Base-by-base conservation (phyloP, 1,139 yeast species). In the Geotrichum reessii region DNA sequence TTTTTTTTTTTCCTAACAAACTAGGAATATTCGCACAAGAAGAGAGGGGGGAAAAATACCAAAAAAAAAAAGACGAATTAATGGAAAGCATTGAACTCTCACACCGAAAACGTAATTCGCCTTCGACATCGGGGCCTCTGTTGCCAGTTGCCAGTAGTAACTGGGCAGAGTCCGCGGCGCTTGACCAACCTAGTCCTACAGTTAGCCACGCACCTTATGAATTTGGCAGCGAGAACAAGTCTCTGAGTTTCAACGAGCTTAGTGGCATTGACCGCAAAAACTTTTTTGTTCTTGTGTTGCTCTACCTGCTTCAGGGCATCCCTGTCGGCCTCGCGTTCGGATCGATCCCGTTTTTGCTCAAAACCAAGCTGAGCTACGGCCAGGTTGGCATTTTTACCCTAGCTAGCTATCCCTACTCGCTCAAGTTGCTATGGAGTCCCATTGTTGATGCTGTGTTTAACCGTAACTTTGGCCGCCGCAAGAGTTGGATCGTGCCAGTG, bases 281-380 rank as follows among this genome's bases (percentile, higher is more conserved):
- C 58, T 93, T 93, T 69, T 74, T 80, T 49, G 78, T 92, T 17
- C 75, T 93, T 58, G 85, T 89, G 9, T 68, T 87, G 8, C 74
- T 93, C 31, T 93, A 93, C 68, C 75, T 91, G 52, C 78, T 92
- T 12, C 99, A 93, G 71, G 99, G 99, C 27, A 85, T 93, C 3
- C 99, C 99, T 0, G 95, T 92, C 17, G 99, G 99, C 0, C 74
- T 93, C 49, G 96, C 97, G 1, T 91, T 93, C 75, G 99, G 99
- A 2, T 86, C 96, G 0, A 80, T 93, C n/a, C 99, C 99, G 0
- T 93, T 92, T 68, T 76, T 95, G 40, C 77, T 95, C 60, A 93
- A 93, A 71, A 81, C 93, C 11, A 82, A 85, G 62, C 78, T 92
- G 28, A 81, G 91, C n/a, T 93, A 88, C 69, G 84, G 97, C 1